Evolutionary conservation across 306 rosid species (phyloP).

Genomic region (Herpetospermum pedunculosum): DNA sequence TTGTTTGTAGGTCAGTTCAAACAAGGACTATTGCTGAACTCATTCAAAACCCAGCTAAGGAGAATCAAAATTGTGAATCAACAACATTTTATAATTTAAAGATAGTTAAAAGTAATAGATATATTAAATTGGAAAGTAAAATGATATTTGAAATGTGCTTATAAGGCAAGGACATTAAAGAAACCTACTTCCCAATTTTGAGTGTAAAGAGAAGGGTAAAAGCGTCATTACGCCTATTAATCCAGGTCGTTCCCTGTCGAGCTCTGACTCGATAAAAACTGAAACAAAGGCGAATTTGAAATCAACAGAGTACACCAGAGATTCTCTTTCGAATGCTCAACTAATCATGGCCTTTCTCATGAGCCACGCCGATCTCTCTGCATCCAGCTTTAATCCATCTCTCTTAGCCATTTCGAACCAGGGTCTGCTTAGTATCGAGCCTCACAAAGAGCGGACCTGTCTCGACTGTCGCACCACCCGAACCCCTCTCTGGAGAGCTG

Average conservation of each 20-base stretch:
- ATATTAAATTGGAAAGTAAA: no score
- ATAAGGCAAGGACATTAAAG: not conserved
- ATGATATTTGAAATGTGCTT: not conserved
- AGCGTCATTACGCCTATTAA: not conserved
- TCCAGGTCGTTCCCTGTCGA: not conserved
- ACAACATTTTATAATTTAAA: no score
- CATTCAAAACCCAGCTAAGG: no score
- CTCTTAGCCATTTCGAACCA: not conserved
- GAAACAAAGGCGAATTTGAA: no score
- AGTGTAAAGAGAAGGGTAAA: not conserved
- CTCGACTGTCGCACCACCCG: constrained; percentile 21
- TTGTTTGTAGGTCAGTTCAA: no score
- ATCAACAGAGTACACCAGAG: no score
- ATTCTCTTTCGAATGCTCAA: no score
- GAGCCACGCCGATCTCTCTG: not conserved
- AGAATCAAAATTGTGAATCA: no score
- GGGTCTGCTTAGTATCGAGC: not conserved
- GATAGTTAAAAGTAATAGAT: no score
- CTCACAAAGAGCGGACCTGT: constrained; percentile 16
- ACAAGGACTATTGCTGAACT: no score
- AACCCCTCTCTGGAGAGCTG: constrained; percentile 33
- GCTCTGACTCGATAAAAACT: not conserved
- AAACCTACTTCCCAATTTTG: not conserved
- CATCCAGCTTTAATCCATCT: not conserved
- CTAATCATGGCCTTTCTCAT: not conserved